Percentiles rank a stretch among this genome's conserved stretches.
Conservation (phyloP, 2,329 filamentous ascomycete genomes). For the Cladosporium phlei region DNA sequence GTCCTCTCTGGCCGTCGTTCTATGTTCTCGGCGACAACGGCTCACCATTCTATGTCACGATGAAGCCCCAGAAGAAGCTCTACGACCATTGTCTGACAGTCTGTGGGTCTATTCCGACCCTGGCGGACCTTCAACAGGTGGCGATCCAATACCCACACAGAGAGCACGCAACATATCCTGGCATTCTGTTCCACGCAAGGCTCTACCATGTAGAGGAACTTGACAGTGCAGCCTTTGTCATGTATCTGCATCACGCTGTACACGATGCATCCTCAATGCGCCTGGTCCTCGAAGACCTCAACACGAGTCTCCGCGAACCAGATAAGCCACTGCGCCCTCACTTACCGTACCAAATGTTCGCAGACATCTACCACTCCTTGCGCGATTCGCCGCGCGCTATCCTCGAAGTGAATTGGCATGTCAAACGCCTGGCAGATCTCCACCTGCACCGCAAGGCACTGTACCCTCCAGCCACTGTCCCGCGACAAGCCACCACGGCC, state of each 20-base stretch:
- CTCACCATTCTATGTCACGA: neutral
- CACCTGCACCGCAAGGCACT: slow-evolving; percentile 1
- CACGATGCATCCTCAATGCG: slow-evolving; percentile 1
- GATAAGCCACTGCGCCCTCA: neutral
- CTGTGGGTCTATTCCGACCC: neutral
- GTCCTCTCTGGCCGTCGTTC: slow-evolving; percentile 4
- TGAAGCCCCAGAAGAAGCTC: neutral
- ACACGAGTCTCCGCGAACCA: neutral
- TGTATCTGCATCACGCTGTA: neutral
- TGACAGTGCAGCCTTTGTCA: neutral
- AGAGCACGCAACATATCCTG: neutral
- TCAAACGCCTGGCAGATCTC: neutral
- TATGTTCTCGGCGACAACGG: slow-evolving; percentile 1
- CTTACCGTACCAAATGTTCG: neutral
- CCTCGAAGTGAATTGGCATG: neutral
- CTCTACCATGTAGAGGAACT: slow-evolving; percentile 1
- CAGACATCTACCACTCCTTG: slow-evolving; percentile 1
- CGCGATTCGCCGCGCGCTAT: neutral
- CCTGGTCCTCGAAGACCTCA: slow-evolving; percentile 4
- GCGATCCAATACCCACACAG: neutral
- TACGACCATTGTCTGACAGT: neutral
- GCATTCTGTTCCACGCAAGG: neutral
- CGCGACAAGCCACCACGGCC: neutral
- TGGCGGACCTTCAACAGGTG: neutral
- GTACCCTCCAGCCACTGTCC: neutral